phyloP scores from a whole-genome alignment of 805 yeast genomes.

The Ascoidea rubescens region DNA sequence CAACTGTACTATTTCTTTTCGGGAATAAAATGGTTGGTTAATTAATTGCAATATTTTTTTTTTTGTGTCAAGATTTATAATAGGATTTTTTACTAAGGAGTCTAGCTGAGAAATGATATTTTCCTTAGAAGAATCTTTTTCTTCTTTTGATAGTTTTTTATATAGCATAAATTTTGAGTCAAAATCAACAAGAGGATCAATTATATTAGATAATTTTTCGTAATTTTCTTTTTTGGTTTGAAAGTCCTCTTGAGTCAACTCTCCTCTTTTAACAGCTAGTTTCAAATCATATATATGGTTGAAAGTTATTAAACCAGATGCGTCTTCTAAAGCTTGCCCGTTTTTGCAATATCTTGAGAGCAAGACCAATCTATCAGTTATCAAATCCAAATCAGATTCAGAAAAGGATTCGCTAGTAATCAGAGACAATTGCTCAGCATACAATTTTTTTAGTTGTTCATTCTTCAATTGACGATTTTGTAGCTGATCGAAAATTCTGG shows the following conservation, averaged over 20 bases:
- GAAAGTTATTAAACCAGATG: constrained; percentile 44
- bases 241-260: constrained; percentile 19
- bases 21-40: constrained; percentile 18
- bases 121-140: constrained; percentile 14
- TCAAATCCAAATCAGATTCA: constrained; percentile 21
- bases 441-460: constrained; percentile 16
- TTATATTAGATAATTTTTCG: constrained; percentile 19
- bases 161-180: constrained; percentile 25
- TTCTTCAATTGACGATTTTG: constrained; percentile 28
- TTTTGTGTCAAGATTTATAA: constrained; percentile 22
- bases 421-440: constrained; percentile 18
- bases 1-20: constrained; percentile 22
- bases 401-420: constrained; percentile 12
- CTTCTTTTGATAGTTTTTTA: constrained; percentile 21
- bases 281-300: constrained; percentile 31
- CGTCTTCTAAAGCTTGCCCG: constrained; percentile 43
- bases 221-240: constrained; percentile 19
- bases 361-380: constrained; percentile 38
- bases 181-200: constrained; percentile 30
- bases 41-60: constrained; percentile 24
- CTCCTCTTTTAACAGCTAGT: constrained; percentile 24
- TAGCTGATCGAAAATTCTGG: constrained; percentile 28
- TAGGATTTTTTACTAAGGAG: constrained; percentile 25
- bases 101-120: constrained; percentile 18
- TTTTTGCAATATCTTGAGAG: constrained; percentile 41